phyloP scores from a whole-genome alignment of 345 rosid species.

The Citrus medica region DNA sequence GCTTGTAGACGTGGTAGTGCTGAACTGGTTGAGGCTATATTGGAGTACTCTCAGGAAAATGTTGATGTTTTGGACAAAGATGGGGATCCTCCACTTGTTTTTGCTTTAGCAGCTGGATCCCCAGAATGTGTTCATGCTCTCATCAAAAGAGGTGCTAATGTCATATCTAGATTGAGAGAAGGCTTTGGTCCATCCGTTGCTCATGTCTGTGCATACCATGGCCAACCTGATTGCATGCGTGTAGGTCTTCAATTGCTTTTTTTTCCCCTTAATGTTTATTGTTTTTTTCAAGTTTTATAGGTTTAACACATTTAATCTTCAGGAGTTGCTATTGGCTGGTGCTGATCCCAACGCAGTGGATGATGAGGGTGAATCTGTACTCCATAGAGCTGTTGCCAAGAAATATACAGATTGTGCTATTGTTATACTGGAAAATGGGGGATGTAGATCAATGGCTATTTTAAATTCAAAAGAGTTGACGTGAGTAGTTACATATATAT shows the following conservation, averaged over 20 bases:
- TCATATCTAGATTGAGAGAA: conserved; percentile 78
- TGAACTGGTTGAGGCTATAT: conserved; percentile 73
- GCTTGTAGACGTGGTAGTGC: conserved; percentile 97
- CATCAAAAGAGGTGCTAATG: conserved; percentile 79
- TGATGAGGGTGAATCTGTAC: conserved; percentile 97
- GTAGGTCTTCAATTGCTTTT: conserved; percentile 44
- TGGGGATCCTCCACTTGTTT: conserved; percentile 97
- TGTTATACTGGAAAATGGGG: conserved; percentile 87
- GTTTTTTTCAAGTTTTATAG: neutral
- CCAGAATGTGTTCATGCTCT: conserved; percentile 91
- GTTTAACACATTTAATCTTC: conserved; percentile 19
- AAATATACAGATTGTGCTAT: conserved; percentile 91
- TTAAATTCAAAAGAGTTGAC: conserved; percentile 73
- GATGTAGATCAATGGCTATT: conserved; percentile 82
- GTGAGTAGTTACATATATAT: conserved; percentile 37
- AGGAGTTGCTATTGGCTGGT: conserved; percentile 95
- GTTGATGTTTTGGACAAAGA: conserved; percentile 93
- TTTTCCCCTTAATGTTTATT: neutral
- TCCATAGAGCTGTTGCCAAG: conserved; percentile 85
- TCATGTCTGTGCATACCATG: conserved; percentile 98
- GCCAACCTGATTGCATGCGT: conserved; percentile 98
- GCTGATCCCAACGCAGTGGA: conserved; percentile 98
- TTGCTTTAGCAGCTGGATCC: conserved; percentile 98
- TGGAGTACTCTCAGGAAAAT: conserved; percentile 61
- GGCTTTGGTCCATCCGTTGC: conserved; percentile 94